Conservation (phyloP, 2,329 filamentous ascomycete genomes). For the Aspergillus hortae region DNA sequence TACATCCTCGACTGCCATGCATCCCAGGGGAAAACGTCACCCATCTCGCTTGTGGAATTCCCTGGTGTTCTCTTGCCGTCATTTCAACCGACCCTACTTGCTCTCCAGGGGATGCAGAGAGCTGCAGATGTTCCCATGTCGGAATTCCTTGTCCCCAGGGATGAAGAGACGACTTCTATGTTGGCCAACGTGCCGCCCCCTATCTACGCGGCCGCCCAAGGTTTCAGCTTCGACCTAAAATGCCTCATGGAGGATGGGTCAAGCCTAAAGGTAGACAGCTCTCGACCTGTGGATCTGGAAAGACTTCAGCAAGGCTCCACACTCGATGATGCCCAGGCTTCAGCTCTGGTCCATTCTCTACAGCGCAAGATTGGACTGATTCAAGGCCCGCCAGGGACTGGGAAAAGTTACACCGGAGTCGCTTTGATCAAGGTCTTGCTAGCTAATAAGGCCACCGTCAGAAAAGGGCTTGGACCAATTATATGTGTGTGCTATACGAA, state of each 20-base stretch:
- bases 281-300: slow-evolving; percentile 15
- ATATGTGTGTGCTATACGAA: slow-evolving; percentile 51
- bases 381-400: slow-evolving; percentile 28
- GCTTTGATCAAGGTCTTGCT: slow-evolving; percentile 23
- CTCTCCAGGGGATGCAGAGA: slow-evolving; percentile 53
- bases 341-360: slow-evolving; percentile 16
- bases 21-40: neutral
- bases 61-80: slow-evolving; percentile 57
- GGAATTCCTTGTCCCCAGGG: slow-evolving; percentile 35
- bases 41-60: slow-evolving; percentile 55
- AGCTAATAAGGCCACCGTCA: slow-evolving; percentile 16
- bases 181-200: slow-evolving; percentile 43
- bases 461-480: slow-evolving; percentile 42
- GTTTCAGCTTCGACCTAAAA: slow-evolving; percentile 46
- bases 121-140: slow-evolving; percentile 48
- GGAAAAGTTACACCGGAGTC: slow-evolving; percentile 26
- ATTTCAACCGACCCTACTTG: slow-evolving; percentile 55
- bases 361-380: slow-evolving; percentile 20
- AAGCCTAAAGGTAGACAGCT: slow-evolving; percentile 21
- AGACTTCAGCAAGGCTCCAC: slow-evolving; percentile 14
- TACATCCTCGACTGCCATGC: slow-evolving; percentile 17
- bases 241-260: slow-evolving; percentile 24
- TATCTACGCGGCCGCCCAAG: slow-evolving; percentile 46
- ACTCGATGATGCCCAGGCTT: slow-evolving; percentile 20
- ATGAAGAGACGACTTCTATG: slow-evolving; percentile 5